Evolutionary conservation across 805 yeast species (phyloP).

Genomic region (Groenewaldozyma salmanticensis): DNA sequence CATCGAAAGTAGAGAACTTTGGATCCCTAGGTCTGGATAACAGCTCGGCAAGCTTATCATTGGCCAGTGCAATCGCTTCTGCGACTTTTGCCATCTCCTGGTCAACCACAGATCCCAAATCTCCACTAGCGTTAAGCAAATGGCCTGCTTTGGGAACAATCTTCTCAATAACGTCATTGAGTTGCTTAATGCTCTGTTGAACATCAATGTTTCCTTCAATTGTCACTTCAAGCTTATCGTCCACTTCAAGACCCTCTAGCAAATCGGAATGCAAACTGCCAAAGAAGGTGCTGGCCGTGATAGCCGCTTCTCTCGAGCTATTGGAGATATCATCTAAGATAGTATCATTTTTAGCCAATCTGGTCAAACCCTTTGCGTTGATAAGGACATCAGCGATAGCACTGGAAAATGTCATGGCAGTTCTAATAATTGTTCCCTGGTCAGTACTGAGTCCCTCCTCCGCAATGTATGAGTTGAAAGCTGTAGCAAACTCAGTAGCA

Average conservation of each 20-base stretch:
- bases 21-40: conserved; percentile 43
- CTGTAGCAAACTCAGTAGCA: conserved; percentile 72
- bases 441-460: conserved; percentile 67
- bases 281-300: conserved; percentile 52
- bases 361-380: conserved; percentile 59
- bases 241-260: conserved; percentile 42
- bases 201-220: conserved; percentile 66
- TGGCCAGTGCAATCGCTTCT: conserved; percentile 55
- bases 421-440: conserved; percentile 46
- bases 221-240: conserved; percentile 66
- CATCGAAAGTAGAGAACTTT: conserved; percentile 42
- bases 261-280: conserved; percentile 45
- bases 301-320: conserved; percentile 48
- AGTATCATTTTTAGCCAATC: conserved; percentile 40
- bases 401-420: conserved; percentile 53
- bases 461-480: conserved; percentile 63
- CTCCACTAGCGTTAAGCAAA: conserved; percentile 27
- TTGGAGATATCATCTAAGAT: conserved; percentile 43
- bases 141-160: conserved; percentile 37
- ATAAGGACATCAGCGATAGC: conserved; percentile 53
- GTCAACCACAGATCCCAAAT: conserved; percentile 63
- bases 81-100: conserved; percentile 67
- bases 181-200: conserved; percentile 57
- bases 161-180: conserved; percentile 46
- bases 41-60: conserved; percentile 45